These are phyloP conservation scores for Rasamsonia emersonii DNA, from an alignment of 2,329 filamentous ascomycete genomes.

Conservation along the genomic window DNA sequence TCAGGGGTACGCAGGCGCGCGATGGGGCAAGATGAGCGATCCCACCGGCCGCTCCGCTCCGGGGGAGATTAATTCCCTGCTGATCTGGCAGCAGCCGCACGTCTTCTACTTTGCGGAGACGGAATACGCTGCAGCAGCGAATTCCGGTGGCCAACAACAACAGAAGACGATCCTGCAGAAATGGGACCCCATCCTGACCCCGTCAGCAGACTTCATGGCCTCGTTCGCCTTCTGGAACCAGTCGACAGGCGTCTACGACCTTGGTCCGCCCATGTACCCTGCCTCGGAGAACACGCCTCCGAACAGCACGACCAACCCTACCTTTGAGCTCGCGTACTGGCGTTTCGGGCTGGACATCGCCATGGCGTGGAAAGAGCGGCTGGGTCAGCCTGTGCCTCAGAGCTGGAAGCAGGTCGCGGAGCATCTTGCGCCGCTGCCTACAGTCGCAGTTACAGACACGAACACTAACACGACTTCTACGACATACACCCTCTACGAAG, in stretches of 20 bases:
- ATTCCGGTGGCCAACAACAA: slow-evolving; percentile 5
- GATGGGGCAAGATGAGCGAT: slow-evolving; percentile 51
- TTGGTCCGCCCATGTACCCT: slow-evolving; percentile 45
- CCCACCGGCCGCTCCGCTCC: slow-evolving; percentile 48
- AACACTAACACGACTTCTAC: slow-evolving; percentile 13
- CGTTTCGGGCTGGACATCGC: slow-evolving; percentile 51
- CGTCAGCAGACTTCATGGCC: slow-evolving; percentile 52
- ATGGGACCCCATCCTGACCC: slow-evolving; percentile 47
- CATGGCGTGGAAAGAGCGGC: slow-evolving; percentile 43
- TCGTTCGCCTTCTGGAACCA: slow-evolving; percentile 49
- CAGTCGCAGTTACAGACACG: slow-evolving; percentile 27
- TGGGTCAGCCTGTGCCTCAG: slow-evolving; percentile 34
- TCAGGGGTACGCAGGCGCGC: slow-evolving; percentile 35
- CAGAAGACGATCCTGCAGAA: slow-evolving; percentile 34
- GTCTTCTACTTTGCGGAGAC: slow-evolving; percentile 52
- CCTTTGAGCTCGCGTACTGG: slow-evolving; percentile 55
- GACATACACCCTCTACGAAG: slow-evolving; percentile 51
- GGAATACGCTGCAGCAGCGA: slow-evolving; percentile 43
- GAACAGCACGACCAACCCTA: slow-evolving; percentile 49
- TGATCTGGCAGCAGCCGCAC: slow-evolving; percentile 58
- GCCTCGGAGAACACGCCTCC: slow-evolving; percentile 52
- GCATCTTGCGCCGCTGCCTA: slow-evolving; percentile 46
- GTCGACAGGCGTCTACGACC: slow-evolving; percentile 44
- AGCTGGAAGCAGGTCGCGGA: slow-evolving; percentile 43
- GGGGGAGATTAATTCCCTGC: slow-evolving; percentile 52